Base-by-base conservation (phyloP, 768 basidiomycete genomes). In the Leccinum arenicola region DNA sequence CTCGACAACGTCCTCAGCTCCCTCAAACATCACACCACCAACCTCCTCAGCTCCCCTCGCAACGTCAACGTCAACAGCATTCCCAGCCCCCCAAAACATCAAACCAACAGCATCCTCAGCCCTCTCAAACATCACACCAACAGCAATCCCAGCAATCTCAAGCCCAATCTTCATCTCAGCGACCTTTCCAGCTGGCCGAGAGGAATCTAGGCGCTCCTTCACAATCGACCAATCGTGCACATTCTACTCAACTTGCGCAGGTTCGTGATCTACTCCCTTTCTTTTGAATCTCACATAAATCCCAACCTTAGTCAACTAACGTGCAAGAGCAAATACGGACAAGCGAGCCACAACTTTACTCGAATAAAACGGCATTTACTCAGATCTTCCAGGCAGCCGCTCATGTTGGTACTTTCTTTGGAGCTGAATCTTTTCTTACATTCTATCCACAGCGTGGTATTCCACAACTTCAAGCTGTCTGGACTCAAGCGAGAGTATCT, bases 361-460 rank as follows among this genome's bases (percentile, higher is more conserved):
- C 17, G 11, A 60, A 62, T 50, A 61, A 61, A 52, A 67, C 60
- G 12, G 56, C 17, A 15, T 73, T 73, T 25, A 52, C 63, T 27
- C 60, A 57, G 19, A 45, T 43, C 27, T 74, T 73, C 33, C 73
- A 68, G 38, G 19, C 6, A 1, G 66, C 62, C 14, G 52, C 63
- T 8, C 55, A 62, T 47, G 71, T 73, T 52, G 4, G 71, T 61
- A 14, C 38, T 51, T 52, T 27, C 8, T 57, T 59, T 11, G 21
- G 50, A 47, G 15, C 50, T 43, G n/a, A n/a, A n/a, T 10, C 1
- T 15, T 43, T 48, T 56, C 33, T 55, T 38, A 68, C 31, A 19
- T 29, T 25, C 19, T 29, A 29, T 15, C 12, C 12, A 38, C 48
- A 71, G 70, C 53, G 50, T n/a, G 70, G 69, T 17, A 11, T n/a